Evolutionary conservation across 192 early-diverging fungal species (phyloP), one percentile per base, ranked within the genome.

Genomic region (Backusella macrospora): DNA sequence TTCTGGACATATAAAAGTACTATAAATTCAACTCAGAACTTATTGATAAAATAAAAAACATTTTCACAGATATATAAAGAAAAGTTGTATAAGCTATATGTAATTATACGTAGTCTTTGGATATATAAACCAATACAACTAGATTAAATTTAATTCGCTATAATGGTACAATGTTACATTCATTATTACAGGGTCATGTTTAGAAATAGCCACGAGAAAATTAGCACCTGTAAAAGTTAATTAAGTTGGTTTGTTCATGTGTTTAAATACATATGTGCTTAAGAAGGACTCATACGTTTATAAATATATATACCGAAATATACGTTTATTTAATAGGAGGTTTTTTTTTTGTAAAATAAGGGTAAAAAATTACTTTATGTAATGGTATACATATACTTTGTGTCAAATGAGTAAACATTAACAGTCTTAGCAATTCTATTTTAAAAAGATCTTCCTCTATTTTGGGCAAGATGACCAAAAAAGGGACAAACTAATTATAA

Each of bases 181-280:
- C 18, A 34, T 34, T 34, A 34, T 34, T 34, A 34, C 2, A 34
- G 29, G 29, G 29, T 52, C 49, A 18, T 52, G 49, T 52, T 52
- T 52, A 52, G 49, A 52, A 52, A 52, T 52, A 52, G 49, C 49
- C 49, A 52, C 49, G 49, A 52, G 49, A 52, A 52, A 18, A 52
- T 52, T 23, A 52, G 18, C 18, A 23, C 49, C 49, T 52, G 49
- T 52, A 23, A 52, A 52, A 52, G 49, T 52, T 52, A 52, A 52
- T 52, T 52, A 52, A 9, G 18, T 52, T 18, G 18, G 18, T 52
- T 52, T 23, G 18, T 52, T 52, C 49, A 52, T 52, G 49, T 52
- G 49, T 18, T 52, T 52, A 52, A 18, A 18, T 23, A 21, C 18
- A 52, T 52, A 18, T 34, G 29, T 34, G 29, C 29, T 34, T 34